phyloP scores from a whole-genome alignment of 176 grass and related monocot species.

The Typha latifolia region DNA sequence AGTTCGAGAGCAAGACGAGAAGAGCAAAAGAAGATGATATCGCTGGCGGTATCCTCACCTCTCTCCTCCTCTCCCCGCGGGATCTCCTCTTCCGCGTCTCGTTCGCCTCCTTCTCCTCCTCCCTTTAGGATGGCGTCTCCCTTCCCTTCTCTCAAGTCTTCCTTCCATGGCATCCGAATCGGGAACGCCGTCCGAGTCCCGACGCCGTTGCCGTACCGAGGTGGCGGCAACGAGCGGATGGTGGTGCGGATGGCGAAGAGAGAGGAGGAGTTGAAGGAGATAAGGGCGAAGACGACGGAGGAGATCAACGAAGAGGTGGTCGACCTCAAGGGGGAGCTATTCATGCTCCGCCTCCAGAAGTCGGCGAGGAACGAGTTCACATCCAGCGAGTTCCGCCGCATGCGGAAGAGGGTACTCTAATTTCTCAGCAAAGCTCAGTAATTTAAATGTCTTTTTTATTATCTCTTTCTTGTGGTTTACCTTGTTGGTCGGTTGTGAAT shows the following conservation, averaged over 20 bases:
- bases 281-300: slow-evolving; percentile 60
- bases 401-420: slow-evolving; percentile 62
- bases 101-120: background rate
- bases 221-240: slow-evolving; percentile 17
- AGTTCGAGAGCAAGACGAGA: background rate
- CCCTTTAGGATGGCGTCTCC: slow-evolving; percentile 5
- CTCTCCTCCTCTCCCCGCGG: background rate
- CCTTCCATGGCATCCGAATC: slow-evolving; percentile 11
- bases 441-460: no score
- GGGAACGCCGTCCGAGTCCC: slow-evolving; percentile 2
- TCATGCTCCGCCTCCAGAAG: slow-evolving; percentile 86
- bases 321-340: slow-evolving; percentile 95
- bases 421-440: no score
- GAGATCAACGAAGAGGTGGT: slow-evolving; percentile 76
- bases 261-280: slow-evolving; percentile 79
- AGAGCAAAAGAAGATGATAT: slow-evolving; percentile 7
- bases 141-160: slow-evolving; percentile 6
- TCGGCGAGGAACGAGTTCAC: slow-evolving; percentile 91
- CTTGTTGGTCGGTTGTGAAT: no score
- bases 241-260: slow-evolving; percentile 66
- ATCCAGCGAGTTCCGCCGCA: slow-evolving; percentile 66
- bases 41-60: slow-evolving; percentile 13
- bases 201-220: slow-evolving; percentile 4
- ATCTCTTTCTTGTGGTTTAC: no score
- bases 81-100: background rate